Percentiles rank a stretch among this genome's conserved stretches.
These are phyloP conservation scores for Colletotrichum sp. DNA, from an alignment of 2,329 filamentous ascomycete species.

Conservation along the genomic window DNA sequence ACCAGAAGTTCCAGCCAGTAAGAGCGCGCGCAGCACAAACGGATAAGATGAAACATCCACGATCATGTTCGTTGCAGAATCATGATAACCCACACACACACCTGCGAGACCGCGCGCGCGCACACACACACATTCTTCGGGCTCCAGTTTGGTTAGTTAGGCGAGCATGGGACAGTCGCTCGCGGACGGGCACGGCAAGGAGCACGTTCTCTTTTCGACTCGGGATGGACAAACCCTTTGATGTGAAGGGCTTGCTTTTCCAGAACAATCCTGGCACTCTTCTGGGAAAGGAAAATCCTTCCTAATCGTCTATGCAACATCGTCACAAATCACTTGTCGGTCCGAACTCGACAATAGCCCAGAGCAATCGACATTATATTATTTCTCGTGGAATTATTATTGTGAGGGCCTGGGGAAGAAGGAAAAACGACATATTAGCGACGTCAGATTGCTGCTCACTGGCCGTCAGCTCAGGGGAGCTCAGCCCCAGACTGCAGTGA, in stretches of 20 bases:
- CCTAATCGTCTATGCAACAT: background rate
- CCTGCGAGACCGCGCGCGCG: background rate
- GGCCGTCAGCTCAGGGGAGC: background rate
- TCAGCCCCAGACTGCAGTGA: background rate
- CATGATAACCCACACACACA: slow-evolving; percentile 18
- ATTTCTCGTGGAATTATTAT: background rate
- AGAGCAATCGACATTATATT: background rate
- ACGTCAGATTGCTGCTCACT: background rate
- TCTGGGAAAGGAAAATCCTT: background rate
- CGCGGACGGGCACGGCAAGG: background rate
- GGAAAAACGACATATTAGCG: background rate
- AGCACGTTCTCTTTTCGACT: slow-evolving; percentile 10
- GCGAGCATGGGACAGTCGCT: slow-evolving; percentile 17
- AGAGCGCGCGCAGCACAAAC: slow-evolving; percentile 11
- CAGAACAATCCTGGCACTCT: slow-evolving; percentile 7
- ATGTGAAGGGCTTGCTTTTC: background rate
- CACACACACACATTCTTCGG: background rate
- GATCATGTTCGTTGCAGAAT: slow-evolving; percentile 23
- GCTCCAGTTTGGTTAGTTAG: background rate
- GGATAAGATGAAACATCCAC: slow-evolving; percentile 19
- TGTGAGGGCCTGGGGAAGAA: background rate
- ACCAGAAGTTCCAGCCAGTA: background rate
- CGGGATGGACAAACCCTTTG: slow-evolving; percentile 16
- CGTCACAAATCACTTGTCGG: slow-evolving; percentile 1
- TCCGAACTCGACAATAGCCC: slow-evolving; percentile 3